Evolutionary conservation across 1,284 basidiomycete species (phyloP), one percentile per base, ranked within the genome.

Genomic region (Naganishia liquefaciens): DNA sequence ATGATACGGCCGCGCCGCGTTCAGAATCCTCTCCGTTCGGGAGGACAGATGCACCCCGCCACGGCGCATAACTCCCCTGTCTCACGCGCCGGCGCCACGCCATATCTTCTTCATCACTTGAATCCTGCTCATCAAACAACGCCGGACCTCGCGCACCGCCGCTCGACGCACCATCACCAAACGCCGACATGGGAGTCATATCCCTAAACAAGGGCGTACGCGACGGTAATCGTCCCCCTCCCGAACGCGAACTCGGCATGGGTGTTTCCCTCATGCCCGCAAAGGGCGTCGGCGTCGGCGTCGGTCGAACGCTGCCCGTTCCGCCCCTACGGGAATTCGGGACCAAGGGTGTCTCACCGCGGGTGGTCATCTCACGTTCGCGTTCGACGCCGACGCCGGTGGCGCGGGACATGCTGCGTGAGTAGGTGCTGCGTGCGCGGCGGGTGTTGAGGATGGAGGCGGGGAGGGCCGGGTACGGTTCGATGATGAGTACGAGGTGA

Each of bases 401-500:
- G 11, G 63, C 62, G 23, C 66, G 66, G 25, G 66, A 61, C 50
- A 67, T 63, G 25, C 62, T 64, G 15, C 66, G 66, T 15, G 66
- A 67, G 42, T 63, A 67, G 10, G 58, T 53, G 5, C 63, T 65
- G 23, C 63, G 63, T 27, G 54, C 47, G 23, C 63, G 58, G n/a
- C 50, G 21, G 5, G 63, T 33, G 30, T 39, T 23, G 37, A 39
- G 42, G 4, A 55, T 9, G 3, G 62, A 23, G 10, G 64, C 30
- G 5, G 58, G 21, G n/a, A 65, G 21, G n/a, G 67, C 33, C 23
- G 67, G 67, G 58, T 64, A 68, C 7, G 67, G 67, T 49, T 68
- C 67, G 43, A 68, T 57, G 30, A 68, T 68, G 21, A 68, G 58
- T 3, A 68, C 67, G 13, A 68, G 50, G 25, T 68, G 67, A 17